Percentiles rank a stretch among this genome's conserved stretches.
These are phyloP conservation scores for Suhomyces taliae DNA, from an alignment of 1,139 yeast genomes.

Conservation along the genomic window DNA sequence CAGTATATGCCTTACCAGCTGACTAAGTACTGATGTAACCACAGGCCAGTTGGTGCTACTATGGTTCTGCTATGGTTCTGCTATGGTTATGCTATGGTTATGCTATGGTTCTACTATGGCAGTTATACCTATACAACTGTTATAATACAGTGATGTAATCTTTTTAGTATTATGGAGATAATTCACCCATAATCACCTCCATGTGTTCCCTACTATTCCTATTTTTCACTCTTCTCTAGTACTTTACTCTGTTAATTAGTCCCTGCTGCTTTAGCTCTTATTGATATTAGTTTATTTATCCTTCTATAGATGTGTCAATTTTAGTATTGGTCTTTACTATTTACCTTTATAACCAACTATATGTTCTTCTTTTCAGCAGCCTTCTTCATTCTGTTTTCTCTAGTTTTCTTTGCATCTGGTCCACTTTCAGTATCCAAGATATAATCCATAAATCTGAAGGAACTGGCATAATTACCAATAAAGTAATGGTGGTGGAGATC, in stretches of 20 bases:
- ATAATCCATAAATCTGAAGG: conserved; percentile 94
- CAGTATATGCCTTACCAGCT: too few relatives aligned
- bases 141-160: too few relatives aligned
- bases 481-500: conserved; percentile 95
- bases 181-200: too few relatives aligned
- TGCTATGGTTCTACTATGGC: too few relatives aligned
- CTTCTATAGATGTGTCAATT: background rate
- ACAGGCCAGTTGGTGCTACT: too few relatives aligned
- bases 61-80: too few relatives aligned
- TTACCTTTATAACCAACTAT: background rate
- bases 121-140: too few relatives aligned
- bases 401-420: conserved; percentile 57
- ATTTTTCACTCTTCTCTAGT: background rate
- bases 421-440: conserved; percentile 83
- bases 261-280: background rate
- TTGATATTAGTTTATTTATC: background rate
- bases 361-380: conserved; percentile 41
- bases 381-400: conserved; percentile 57
- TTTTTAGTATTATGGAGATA: too few relatives aligned
- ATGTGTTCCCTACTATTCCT: too few relatives aligned
- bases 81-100: too few relatives aligned
- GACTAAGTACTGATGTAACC: too few relatives aligned
- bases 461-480: conserved; percentile 88
- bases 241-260: background rate
- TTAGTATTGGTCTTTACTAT: background rate